Conservation (phyloP, 441 rosid genomes). For the Hypseocharis bilobata region DNA sequence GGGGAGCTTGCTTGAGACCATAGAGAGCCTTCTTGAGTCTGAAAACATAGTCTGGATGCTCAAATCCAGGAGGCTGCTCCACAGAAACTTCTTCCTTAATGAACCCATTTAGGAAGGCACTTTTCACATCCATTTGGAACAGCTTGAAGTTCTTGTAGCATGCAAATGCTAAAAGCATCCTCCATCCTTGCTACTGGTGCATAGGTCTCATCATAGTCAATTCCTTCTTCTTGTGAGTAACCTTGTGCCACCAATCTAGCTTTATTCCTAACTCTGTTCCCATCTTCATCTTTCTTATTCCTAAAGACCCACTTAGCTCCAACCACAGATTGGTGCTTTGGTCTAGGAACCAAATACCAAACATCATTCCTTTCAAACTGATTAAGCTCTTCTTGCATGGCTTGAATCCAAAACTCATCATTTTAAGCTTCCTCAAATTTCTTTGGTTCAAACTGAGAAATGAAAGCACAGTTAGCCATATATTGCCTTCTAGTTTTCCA, state of each 20-base stretch:
- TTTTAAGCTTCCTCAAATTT: not conserved
- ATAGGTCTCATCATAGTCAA: not conserved
- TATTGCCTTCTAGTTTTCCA: not conserved
- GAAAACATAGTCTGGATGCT: not conserved
- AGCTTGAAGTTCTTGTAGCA: not conserved
- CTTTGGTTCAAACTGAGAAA: not conserved
- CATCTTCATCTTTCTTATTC: not conserved
- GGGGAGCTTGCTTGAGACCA: slow-evolving; percentile 1
- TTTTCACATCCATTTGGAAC: slow-evolving; percentile 11
- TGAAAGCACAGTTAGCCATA: not conserved
- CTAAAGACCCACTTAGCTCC: not conserved
- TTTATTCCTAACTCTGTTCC: not conserved
- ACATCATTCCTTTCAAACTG: not conserved
- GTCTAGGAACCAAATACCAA: not conserved
- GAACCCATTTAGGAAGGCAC: not conserved
- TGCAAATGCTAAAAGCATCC: not conserved
- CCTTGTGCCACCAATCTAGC: not conserved
- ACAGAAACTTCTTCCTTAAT: not conserved
- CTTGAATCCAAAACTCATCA: not conserved
- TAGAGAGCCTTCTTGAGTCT: not conserved
- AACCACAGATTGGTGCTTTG: not conserved
- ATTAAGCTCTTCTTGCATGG: not conserved
- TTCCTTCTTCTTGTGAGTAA: not conserved
- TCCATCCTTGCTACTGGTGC: not conserved
- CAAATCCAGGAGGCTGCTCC: slow-evolving; percentile 5